phyloP scores from a whole-genome alignment of 2,329 filamentous ascomycete genomes.

The Blastomyces emzantsi region DNA sequence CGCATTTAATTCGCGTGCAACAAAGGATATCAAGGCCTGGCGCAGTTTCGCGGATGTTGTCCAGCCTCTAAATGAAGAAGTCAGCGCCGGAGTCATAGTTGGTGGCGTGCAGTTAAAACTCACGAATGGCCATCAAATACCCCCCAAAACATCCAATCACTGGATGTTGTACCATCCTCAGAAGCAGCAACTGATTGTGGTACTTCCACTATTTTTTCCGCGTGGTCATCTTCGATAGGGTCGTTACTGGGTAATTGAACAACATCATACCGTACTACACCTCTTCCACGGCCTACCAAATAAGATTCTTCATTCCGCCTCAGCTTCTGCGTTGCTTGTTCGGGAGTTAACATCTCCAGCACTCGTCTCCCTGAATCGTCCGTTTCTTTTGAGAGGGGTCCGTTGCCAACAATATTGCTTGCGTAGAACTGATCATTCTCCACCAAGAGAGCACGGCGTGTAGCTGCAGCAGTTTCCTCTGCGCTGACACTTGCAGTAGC shows the following conservation, averaged over 20 bases:
- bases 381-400: conserved; percentile 77
- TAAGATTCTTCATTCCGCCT: conserved; percentile 87
- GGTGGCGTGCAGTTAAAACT: conserved; percentile 27
- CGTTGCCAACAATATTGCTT: conserved; percentile 73
- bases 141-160: conserved; percentile 99
- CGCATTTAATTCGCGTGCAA: conserved; percentile 82
- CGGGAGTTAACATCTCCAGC: conserved; percentile 91
- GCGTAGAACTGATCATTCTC: conserved; percentile 87
- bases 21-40: conserved; percentile 83
- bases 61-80: conserved; percentile 60
- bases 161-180: conserved; percentile 49
- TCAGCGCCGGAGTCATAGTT: conserved; percentile 15
- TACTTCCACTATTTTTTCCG: conserved; percentile 94
- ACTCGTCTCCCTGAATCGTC: conserved; percentile 77
- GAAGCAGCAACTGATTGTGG: conserved; percentile 51
- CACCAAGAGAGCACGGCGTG: conserved; percentile 65
- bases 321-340: conserved; percentile 85
- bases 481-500: conserved; percentile 22
- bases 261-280: conserved; percentile 88
- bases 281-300: conserved; percentile 76
- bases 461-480: conserved; percentile 38
- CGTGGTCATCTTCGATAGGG: conserved; percentile 96
- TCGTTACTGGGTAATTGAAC: conserved; percentile 94
- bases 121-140: conserved; percentile 96
- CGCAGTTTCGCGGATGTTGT: conserved; percentile 94